Evolutionary conservation across 179 eudicot genomes (phyloP), one percentile per base, ranked within the genome.

Genomic region (Sideroxylon spinosum): DNA sequence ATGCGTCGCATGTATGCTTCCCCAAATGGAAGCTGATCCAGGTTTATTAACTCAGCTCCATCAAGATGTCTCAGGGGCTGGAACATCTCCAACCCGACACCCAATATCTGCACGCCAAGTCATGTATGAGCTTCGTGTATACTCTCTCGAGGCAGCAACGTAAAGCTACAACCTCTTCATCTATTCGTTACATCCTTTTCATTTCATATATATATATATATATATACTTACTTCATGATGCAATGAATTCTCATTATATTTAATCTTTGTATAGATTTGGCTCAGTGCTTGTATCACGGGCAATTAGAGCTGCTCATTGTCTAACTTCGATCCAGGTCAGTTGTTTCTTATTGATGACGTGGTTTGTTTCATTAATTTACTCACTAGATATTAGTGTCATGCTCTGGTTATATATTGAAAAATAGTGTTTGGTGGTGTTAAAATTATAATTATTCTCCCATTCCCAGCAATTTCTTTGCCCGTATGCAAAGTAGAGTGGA

Each of bases 301-400:
- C 96, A 17, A 88, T 93, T 71, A 93, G 97, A 80, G 97, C 98
- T 77, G 98, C 98, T 75, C 98, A 94, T 81, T 94, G 97, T 87
- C 87, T 93, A 83, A 94, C 98, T n/a, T 94, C 98, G 75, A 93
- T 94, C 68, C 98, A 94, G 97, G 98, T 94, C 57, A 78, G 87
- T 81, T 74, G 50, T 56, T 26, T 14, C 49, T 11, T 48, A 17
- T 75, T 17, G 70, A 71, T 76, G 60, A 65, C 17, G 49, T 52
- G 12, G 70, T 12, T 64, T 65, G 17, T 49, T 46, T 62, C 37
- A 7, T 20, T 60, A 16, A 14, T 75, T 76, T 64, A 65, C 26
- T 49, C 2, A 17, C 16, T 62, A 48, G 70, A 48, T 48, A 4
- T 63, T 49, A 52, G 37, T 60, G 37, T 74, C 53, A 37, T 48